These are phyloP conservation scores for Globisporangium polare DNA, from an alignment of 352 stramenopile species.

Conservation along the genomic window DNA sequence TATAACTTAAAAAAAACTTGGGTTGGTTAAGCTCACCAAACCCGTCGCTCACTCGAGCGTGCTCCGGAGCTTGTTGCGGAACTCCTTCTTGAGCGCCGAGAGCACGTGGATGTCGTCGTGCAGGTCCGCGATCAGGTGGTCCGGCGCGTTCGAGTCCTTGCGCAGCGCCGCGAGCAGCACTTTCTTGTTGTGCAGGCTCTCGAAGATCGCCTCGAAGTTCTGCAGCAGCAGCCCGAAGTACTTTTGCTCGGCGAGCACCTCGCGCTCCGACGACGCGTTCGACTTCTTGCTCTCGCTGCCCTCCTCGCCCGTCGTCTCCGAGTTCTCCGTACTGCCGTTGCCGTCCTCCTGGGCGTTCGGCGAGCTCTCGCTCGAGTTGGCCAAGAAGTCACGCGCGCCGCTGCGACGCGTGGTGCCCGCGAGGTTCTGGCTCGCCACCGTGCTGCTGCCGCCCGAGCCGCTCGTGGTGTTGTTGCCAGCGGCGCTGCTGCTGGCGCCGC, in stretches of 20 bases:
- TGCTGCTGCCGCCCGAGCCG: conserved; percentile 6
- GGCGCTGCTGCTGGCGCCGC: neutral
- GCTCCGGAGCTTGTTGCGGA: conserved; percentile 65
- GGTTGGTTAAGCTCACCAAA: neutral
- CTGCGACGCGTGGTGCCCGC: neutral
- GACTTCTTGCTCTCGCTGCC: conserved; percentile 49
- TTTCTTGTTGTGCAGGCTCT: conserved; percentile 85
- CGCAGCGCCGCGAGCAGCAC: conserved; percentile 64
- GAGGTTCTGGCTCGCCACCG: neutral
- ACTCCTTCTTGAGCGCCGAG: conserved; percentile 75
- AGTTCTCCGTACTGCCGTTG: conserved; percentile 58
- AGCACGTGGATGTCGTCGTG: conserved; percentile 81
- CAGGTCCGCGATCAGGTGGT: conserved; percentile 71
- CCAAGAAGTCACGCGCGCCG: conserved; percentile 4
- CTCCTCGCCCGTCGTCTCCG: conserved; percentile 77
- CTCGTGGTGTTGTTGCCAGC: conserved; percentile 6
- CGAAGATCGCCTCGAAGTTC: conserved; percentile 83
- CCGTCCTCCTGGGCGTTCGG: conserved; percentile 22
- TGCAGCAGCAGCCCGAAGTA: conserved; percentile 78
- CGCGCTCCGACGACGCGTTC: conserved; percentile 36
- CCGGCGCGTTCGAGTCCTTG: conserved; percentile 61
- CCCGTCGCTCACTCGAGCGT: conserved; percentile 40
- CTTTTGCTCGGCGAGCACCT: conserved; percentile 72
- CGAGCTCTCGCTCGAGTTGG: conserved; percentile 23
- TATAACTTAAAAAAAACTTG: conserved; percentile 7